Evolutionary conservation across 371 early-diverging fungal genomes (phyloP).

Genomic region (Syncephalis fuscata): DNA sequence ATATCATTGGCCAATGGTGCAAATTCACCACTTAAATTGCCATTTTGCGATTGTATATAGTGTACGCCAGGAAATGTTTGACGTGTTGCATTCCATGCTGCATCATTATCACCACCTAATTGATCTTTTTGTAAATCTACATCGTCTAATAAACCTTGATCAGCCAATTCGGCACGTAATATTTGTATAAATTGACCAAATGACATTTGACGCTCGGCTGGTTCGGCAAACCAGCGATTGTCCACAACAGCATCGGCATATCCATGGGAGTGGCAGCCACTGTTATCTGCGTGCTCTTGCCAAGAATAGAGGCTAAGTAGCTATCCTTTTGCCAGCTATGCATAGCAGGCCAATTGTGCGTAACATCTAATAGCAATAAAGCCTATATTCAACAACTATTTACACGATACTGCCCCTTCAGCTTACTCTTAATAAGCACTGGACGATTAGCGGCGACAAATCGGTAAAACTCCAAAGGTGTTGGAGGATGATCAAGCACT

Average conservation of each 20-base stretch:
- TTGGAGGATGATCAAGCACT: constrained; percentile 10
- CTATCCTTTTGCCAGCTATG: constrained; percentile 32
- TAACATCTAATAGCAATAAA: too few relatives aligned
- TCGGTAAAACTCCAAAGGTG: constrained; percentile 24
- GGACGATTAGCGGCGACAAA: constrained; percentile 19
- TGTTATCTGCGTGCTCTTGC: constrained; percentile 23
- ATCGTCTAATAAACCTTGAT: constrained; percentile 7
- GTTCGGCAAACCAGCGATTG: constrained; percentile 46
- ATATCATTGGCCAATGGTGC: constrained; percentile 32
- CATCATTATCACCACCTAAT: background rate
- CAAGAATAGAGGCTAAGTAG: constrained; percentile 28
- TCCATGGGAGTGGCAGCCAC: constrained; percentile 35
- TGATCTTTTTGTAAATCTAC: constrained; percentile 2
- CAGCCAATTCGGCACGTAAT: constrained; percentile 4
- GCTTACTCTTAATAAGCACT: constrained; percentile 16
- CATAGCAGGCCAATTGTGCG: constrained; percentile 37
- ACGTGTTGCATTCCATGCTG: background rate
- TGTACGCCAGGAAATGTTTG: constrained; percentile 15
- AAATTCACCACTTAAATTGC: constrained; percentile 38
- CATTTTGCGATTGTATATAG: constrained; percentile 56
- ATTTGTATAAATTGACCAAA: constrained; percentile 31
- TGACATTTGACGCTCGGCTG: constrained; percentile 38
- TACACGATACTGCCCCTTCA: too few relatives aligned
- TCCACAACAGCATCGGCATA: constrained; percentile 48
- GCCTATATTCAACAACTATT: too few relatives aligned